Evolutionary conservation across 192 early-diverging fungal genomes (phyloP).

Genomic region (Phlyctochytrium bullatum): DNA sequence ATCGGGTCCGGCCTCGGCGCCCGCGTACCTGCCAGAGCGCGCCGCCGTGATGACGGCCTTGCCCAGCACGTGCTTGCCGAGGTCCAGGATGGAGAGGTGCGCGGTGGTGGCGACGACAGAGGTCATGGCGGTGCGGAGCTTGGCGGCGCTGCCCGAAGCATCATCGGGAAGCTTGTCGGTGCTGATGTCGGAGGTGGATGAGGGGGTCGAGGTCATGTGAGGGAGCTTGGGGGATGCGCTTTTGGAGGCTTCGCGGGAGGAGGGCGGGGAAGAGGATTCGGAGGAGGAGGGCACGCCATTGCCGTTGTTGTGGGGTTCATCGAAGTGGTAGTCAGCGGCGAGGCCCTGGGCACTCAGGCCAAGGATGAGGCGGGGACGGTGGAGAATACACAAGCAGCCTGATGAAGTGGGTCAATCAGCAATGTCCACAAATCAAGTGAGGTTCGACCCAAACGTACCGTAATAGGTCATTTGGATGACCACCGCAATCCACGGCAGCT

Average conservation of each 20-base stretch:
- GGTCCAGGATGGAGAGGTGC: not conserved
- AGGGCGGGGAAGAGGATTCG: not conserved
- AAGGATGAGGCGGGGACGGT: not conserved
- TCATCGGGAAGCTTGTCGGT: not conserved
- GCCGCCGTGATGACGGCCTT: too few relatives aligned
- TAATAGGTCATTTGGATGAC: conserved; percentile 4
- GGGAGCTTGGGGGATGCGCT: not conserved
- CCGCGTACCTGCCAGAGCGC: not conserved
- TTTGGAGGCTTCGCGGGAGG: not conserved
- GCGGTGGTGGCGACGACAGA: not conserved
- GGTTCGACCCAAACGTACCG: too few relatives aligned
- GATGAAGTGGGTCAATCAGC: too few relatives aligned
- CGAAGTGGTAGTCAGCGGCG: not conserved
- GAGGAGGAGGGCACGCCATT: not conserved
- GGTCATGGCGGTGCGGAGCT: not conserved
- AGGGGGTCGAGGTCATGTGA: not conserved
- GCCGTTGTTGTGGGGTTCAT: not conserved
- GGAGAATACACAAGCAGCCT: conserved; percentile 1
- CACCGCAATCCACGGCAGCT: not conserved
- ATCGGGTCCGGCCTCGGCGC: too few relatives aligned
- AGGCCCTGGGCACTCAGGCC: not conserved
- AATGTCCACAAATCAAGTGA: too few relatives aligned
- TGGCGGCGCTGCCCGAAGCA: not conserved
- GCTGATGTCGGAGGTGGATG: not conserved
- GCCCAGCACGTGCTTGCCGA: not conserved